phyloP scores from a whole-genome alignment of 2,329 filamentous ascomycete species.

The Beauveria sp. region DNA sequence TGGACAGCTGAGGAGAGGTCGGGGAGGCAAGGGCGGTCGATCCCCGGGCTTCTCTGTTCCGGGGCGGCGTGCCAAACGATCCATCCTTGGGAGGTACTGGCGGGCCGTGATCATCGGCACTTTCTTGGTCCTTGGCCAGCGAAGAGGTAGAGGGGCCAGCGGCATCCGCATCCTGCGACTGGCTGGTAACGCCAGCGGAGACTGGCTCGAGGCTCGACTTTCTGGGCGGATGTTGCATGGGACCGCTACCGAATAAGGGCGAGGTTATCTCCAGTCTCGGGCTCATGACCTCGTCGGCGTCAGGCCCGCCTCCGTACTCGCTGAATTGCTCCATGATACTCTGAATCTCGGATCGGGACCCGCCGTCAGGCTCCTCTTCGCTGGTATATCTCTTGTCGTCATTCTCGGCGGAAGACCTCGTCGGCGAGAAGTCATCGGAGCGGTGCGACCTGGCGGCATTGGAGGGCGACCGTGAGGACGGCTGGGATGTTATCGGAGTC shows the following conservation, averaged over 20 bases:
- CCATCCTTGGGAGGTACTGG: slow-evolving; percentile 55
- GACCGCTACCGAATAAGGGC: slow-evolving; percentile 57
- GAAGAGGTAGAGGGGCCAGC: slow-evolving; percentile 29
- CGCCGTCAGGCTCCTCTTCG: slow-evolving; percentile 59
- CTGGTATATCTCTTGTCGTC: slow-evolving; percentile 50
- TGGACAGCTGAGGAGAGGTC: slow-evolving; percentile 39
- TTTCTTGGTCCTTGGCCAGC: slow-evolving; percentile 27
- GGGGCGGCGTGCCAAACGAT: slow-evolving; percentile 32
- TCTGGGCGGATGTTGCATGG: slow-evolving; percentile 67
- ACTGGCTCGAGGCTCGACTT: slow-evolving; percentile 79
- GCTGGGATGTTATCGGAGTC: slow-evolving; percentile 46
- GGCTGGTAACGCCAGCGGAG: slow-evolving; percentile 15
- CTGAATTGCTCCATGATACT: slow-evolving; percentile 97
- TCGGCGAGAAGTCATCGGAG: slow-evolving; percentile 41
- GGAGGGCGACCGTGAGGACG: slow-evolving; percentile 52
- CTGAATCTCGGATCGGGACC: slow-evolving; percentile 80
- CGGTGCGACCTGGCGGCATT: slow-evolving; percentile 41
- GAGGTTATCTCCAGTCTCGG: slow-evolving; percentile 76
- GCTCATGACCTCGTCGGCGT: slow-evolving; percentile 83
- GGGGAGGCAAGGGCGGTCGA: slow-evolving; percentile 25
- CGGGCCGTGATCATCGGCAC: slow-evolving; percentile 40
- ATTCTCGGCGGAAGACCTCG: slow-evolving; percentile 41
- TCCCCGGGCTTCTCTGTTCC: slow-evolving; percentile 30
- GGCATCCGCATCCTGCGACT: slow-evolving; percentile 40
- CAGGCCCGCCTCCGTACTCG: slow-evolving; percentile 62